Conservation (phyloP, 805 yeast genomes). For the Sugiyamaella floridensis region DNA sequence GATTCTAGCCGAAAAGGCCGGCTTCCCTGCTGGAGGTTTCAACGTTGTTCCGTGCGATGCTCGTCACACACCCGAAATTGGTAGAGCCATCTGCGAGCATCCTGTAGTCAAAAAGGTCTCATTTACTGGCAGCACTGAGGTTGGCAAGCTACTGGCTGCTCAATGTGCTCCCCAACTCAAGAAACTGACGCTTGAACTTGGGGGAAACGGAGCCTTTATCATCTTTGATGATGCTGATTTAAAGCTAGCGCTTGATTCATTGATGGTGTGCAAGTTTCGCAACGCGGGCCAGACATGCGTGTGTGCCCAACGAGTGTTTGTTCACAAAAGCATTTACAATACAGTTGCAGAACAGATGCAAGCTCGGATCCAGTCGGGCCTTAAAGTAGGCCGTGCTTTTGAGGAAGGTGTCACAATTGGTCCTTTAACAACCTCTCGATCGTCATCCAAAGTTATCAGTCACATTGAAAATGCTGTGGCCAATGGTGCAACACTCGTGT, state of each 20-base stretch:
- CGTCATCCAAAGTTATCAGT: slow-evolving; percentile 51
- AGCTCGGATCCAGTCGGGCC: slow-evolving; percentile 34
- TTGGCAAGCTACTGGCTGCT: slow-evolving; percentile 59
- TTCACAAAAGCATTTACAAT: slow-evolving; percentile 60
- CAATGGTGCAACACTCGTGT: slow-evolving; percentile 56
- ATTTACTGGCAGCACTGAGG: slow-evolving; percentile 72
- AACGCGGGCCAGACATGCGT: slow-evolving; percentile 79
- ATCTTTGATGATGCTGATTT: slow-evolving; percentile 69
- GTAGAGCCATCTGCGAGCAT: slow-evolving; percentile 49
- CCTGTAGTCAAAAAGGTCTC: slow-evolving; percentile 57
- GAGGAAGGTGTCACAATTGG: slow-evolving; percentile 60
- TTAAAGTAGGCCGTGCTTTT: slow-evolving; percentile 58
- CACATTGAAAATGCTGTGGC: slow-evolving; percentile 61
- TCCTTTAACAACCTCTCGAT: slow-evolving; percentile 60
- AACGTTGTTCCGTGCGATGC: slow-evolving; percentile 48
- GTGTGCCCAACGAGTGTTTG: slow-evolving; percentile 65
- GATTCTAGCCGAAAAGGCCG: slow-evolving; percentile 53
- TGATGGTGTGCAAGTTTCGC: slow-evolving; percentile 62
- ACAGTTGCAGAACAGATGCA: slow-evolving; percentile 47
- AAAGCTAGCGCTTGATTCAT: slow-evolving; percentile 58
- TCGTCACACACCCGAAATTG: slow-evolving; percentile 34
- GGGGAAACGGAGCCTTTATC: slow-evolving; percentile 77
- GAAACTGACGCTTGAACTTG: slow-evolving; percentile 66
- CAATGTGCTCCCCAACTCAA: slow-evolving; percentile 57
- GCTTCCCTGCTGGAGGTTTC: slow-evolving; percentile 62